These are phyloP conservation scores for Annulohypoxylon nitens DNA, from an alignment of 495 filamentous ascomycete species.

Conservation along the genomic window DNA sequence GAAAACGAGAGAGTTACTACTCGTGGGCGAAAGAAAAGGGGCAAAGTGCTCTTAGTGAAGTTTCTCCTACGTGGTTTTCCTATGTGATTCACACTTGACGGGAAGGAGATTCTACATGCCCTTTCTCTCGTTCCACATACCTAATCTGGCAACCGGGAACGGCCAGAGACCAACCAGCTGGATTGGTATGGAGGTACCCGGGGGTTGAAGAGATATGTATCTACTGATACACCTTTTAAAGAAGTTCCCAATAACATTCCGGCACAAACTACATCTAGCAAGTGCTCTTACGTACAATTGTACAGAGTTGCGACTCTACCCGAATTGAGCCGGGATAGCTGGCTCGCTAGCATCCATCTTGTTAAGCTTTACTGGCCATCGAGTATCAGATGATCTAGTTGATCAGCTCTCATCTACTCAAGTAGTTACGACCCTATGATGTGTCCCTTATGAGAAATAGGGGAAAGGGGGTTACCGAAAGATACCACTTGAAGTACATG, in stretches of 20 bases:
- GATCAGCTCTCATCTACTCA: constrained; percentile 46
- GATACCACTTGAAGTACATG: constrained; percentile 22
- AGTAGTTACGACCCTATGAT: constrained; percentile 43
- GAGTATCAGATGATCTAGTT: constrained; percentile 47
- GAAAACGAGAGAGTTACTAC: background rate
- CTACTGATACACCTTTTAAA: constrained; percentile 10
- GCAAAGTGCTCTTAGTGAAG: background rate
- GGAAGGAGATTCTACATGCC: background rate
- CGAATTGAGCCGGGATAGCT: constrained; percentile 40
- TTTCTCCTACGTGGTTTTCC: background rate
- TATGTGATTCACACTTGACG: background rate
- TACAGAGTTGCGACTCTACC: constrained; percentile 42
- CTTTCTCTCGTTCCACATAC: constrained; percentile 21
- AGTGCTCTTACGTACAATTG: constrained; percentile 43
- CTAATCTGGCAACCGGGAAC: constrained; percentile 20
- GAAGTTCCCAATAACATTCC: constrained; percentile 22
- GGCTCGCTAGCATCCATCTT: constrained; percentile 45
- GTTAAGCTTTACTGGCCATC: constrained; percentile 44
- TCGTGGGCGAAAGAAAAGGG: background rate
- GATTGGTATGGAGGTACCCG: constrained; percentile 13
- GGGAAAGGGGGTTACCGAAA: constrained; percentile 31
- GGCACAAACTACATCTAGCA: constrained; percentile 30
- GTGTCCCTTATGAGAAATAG: constrained; percentile 24
- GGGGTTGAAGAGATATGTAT: constrained; percentile 10
- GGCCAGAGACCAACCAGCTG: constrained; percentile 26